phyloP scores from a whole-genome alignment of 805 yeast species.

The Babjeviella inositovora region DNA sequence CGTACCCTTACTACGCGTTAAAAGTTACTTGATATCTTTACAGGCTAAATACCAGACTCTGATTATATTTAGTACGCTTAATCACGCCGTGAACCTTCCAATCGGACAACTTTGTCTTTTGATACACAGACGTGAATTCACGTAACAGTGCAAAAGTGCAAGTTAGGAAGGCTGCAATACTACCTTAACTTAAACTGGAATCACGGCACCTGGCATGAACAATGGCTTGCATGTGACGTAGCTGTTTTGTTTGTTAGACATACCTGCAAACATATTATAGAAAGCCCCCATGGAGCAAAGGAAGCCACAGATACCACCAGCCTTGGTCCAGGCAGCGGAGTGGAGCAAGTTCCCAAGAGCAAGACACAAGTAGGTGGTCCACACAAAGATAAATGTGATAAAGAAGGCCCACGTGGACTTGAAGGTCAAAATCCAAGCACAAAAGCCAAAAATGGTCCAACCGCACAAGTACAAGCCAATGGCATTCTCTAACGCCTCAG shows the following conservation, averaged over 20 bases:
- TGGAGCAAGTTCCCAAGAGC: slow-evolving; percentile 24
- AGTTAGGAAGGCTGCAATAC: too few relatives aligned
- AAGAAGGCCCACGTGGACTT: slow-evolving; percentile 27
- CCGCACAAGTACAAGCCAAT: slow-evolving; percentile 31
- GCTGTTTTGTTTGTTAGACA: slow-evolving; percentile 39
- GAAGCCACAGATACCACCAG: slow-evolving; percentile 32
- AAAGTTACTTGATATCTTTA: too few relatives aligned
- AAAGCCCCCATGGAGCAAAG: slow-evolving; percentile 24
- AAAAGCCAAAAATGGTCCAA: slow-evolving; percentile 33
- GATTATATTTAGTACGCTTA: too few relatives aligned
- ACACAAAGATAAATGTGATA: slow-evolving; percentile 20
- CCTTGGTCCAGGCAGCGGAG: slow-evolving; percentile 13
- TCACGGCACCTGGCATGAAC: too few relatives aligned
- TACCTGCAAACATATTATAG: slow-evolving; percentile 29
- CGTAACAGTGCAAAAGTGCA: too few relatives aligned
- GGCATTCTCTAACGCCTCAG: slow-evolving; percentile 20
- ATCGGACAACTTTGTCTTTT: too few relatives aligned
- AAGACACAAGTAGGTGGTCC: slow-evolving; percentile 26
- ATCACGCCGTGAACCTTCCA: too few relatives aligned
- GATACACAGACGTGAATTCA: too few relatives aligned
- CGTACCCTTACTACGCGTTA: too few relatives aligned
- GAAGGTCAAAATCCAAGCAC: slow-evolving; percentile 26
- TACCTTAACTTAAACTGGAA: too few relatives aligned
- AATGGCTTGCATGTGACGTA: slow-evolving; percentile 34
- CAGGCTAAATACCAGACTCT: too few relatives aligned